Conservation (phyloP, 306 rosid genomes). For the Ormosia emarginata region DNA sequence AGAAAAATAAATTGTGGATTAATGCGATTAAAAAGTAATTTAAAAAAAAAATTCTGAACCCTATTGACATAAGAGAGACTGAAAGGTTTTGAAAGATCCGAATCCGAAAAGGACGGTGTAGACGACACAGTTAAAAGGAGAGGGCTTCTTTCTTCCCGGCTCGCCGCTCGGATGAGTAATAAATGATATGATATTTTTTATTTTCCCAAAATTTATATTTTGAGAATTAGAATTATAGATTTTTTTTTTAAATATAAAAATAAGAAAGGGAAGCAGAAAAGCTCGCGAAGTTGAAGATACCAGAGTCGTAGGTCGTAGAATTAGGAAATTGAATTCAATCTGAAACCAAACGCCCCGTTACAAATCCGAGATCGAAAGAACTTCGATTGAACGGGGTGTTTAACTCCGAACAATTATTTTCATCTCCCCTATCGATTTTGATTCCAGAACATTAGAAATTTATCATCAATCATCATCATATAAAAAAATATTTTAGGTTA, state of each 20-base stretch:
- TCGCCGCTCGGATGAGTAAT: too few species aligned
- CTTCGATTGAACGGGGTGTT: slow-evolving; percentile 33
- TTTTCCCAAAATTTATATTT: too few species aligned
- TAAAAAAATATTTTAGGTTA: not conserved
- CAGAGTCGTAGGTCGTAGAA: not conserved
- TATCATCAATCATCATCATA: not conserved
- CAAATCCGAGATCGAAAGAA: not conserved
- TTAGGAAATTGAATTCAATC: not conserved
- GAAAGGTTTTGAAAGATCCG: too few species aligned
- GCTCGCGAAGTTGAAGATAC: not conserved
- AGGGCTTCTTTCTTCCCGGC: too few species aligned
- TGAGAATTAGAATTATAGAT: too few species aligned
- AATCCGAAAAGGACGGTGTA: too few species aligned
- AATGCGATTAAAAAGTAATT: too few species aligned
- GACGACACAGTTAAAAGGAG: too few species aligned
- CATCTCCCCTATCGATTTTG: not conserved
- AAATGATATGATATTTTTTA: too few species aligned
- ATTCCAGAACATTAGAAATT: not conserved
- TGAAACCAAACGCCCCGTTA: slow-evolving; percentile 29
- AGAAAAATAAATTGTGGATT: too few species aligned
- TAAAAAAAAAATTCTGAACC: too few species aligned
- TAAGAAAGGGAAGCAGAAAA: not conserved
- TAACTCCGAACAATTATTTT: not conserved
- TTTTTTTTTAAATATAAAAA: not conserved
- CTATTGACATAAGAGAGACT: too few species aligned